Percentiles rank a stretch among this genome's conserved stretches.
Evolutionary conservation across 2,329 filamentous ascomycete genomes (phyloP).

Genomic region (Chrysosporium queenslandicum): DNA sequence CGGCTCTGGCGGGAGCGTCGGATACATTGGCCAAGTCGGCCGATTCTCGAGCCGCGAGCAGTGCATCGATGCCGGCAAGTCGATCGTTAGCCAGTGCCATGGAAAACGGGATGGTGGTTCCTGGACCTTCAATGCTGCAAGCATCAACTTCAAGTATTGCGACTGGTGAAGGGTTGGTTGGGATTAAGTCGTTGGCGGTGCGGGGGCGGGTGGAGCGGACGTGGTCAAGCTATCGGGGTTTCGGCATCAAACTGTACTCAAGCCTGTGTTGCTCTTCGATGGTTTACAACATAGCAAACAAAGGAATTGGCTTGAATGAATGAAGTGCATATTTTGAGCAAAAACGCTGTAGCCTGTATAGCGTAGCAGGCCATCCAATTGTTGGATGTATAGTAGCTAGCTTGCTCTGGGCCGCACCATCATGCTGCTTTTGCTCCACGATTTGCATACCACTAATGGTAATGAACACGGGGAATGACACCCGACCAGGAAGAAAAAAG

Average conservation of each 20-base stretch:
- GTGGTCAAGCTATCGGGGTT: not conserved
- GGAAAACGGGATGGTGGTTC: constrained; percentile 5
- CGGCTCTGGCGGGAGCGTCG: not conserved
- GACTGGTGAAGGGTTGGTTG: not conserved
- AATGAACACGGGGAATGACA: not conserved
- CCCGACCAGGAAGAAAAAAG: not conserved
- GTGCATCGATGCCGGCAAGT: constrained; percentile 4
- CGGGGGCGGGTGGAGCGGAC: not conserved
- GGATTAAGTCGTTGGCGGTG: not conserved
- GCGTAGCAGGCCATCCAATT: too few relatives aligned
- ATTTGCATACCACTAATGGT: too few relatives aligned
- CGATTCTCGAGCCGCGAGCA: constrained; percentile 2
- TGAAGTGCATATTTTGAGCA: too few relatives aligned
- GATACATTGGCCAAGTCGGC: constrained; percentile 6
- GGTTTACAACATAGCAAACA: too few relatives aligned
- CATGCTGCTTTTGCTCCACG: too few relatives aligned
- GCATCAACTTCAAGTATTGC: constrained; percentile 7
- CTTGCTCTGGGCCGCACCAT: too few relatives aligned
- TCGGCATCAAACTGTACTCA: too few relatives aligned
- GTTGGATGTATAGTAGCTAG: too few relatives aligned
- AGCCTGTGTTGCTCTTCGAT: too few relatives aligned
- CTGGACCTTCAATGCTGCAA: constrained; percentile 1
- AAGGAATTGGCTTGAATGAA: too few relatives aligned
- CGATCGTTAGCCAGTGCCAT: not conserved
- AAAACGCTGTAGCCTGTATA: too few relatives aligned